These are phyloP conservation scores for Ascochyta fabae DNA, from an alignment of 2,329 filamentous ascomycete species.

Conservation along the genomic window DNA sequence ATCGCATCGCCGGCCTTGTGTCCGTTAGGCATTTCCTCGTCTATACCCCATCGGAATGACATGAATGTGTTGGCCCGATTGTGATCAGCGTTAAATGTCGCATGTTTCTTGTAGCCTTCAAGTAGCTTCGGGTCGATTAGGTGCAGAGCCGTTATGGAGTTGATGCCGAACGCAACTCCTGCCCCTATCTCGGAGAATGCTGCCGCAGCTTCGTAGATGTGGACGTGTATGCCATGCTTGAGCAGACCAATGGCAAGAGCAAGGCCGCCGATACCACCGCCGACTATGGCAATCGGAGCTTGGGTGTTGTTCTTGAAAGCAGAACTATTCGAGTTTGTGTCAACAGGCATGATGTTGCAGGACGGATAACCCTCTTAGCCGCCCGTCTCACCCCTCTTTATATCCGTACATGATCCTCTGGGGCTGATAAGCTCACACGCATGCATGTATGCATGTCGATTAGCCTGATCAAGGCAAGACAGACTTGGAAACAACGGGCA, in stretches of 20 bases:
- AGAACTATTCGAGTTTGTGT: not conserved
- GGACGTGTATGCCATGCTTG: conserved; percentile 26
- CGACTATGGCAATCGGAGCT: conserved; percentile 13
- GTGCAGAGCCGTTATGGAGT: conserved; percentile 51
- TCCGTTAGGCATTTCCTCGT: not conserved
- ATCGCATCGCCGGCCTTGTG: conserved; percentile 41
- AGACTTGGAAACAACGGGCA: not conserved
- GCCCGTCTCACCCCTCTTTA: conserved; percentile 1
- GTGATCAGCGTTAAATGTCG: conserved; percentile 47
- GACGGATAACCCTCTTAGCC: not conserved
- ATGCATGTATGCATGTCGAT: not conserved
- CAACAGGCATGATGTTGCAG: not conserved
- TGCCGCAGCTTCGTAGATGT: conserved; percentile 33
- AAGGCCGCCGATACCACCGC: conserved; percentile 35
- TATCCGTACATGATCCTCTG: conserved; percentile 6
- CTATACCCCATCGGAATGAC: conserved; percentile 14
- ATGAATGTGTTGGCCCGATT: conserved; percentile 50
- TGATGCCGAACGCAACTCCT: conserved; percentile 46
- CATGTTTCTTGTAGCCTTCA: conserved; percentile 48
- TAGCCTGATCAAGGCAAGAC: not conserved
- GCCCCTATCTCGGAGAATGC: conserved; percentile 31
- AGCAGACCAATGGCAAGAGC: conserved; percentile 29
- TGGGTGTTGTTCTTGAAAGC: conserved; percentile 5
- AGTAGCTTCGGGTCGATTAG: conserved; percentile 50
- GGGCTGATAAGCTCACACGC: conserved; percentile 11